Base-by-base conservation (phyloP, 2,329 filamentous ascomycete species). In the Alternaria incomplexa region DNA sequence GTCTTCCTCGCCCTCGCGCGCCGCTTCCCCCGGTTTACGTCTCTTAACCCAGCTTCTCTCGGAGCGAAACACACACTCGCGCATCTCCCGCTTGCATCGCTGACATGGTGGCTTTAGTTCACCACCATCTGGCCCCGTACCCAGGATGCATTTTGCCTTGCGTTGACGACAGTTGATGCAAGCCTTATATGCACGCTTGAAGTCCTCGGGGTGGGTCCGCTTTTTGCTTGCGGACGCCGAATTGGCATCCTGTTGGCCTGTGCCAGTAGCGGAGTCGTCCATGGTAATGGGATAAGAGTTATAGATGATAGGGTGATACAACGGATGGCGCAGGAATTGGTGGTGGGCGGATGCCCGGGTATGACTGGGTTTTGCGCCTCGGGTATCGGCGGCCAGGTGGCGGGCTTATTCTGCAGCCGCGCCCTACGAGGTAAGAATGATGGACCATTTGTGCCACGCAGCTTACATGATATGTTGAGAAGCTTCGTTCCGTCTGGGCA, bases 161-260 rank as follows among this genome's bases (percentile, higher is more conserved):
- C 83, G 80, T 67, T 84, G 82, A 54, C 84, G 83, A 68, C 84
- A 86, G 61, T 83, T 81, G 61, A 85, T 81, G 72, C 84, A 86
- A 22, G 84, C 84, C 73, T 86, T 86, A 81, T 86, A 86, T 40
- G 84, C 83, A 63, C 84, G 83, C 73, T 85, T 83, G 71, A 84
- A 85, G 55, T 83, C 77, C n/a, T 79, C 77, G 20, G 77, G 75
- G 68, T 78, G 74, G 62, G 76, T 75, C 67, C 77, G 70, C 69
- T 79, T 79, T 56, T 73, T 74, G 67, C 62, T 69, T 11, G 67
- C 48, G 5, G 48, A 56, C 58, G 64, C 62, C 55, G 67, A 64
- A 12, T 60, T 58, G n/a, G 64, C 51, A 58, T 72, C 70, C 20
- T 68, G 70, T 60, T 62, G 46, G 61, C 57, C 67, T 46, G 55